Evolutionary conservation across 345 rosid genomes (phyloP).

Genomic region (Lagerstroemia speciosa): DNA sequence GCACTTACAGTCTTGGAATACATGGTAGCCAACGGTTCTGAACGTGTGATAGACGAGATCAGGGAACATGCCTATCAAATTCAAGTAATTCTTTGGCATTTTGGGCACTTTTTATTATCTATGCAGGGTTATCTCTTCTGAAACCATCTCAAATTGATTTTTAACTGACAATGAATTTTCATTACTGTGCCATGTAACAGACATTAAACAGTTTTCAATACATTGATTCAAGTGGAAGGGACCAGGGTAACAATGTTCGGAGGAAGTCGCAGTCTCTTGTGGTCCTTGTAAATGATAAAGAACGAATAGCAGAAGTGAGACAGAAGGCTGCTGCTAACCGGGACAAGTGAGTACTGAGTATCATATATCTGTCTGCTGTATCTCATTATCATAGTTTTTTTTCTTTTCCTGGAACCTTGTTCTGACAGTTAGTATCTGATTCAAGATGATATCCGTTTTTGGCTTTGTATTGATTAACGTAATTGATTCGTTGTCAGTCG

Average conservation of each 20-base stretch:
- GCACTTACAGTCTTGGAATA: slow-evolving; percentile 84
- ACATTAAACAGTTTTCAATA: slow-evolving; percentile 78
- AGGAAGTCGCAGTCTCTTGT: slow-evolving; percentile 93
- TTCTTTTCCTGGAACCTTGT: neutral
- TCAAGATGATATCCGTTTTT: neutral
- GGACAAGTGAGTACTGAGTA: slow-evolving; percentile 63
- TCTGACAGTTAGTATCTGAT: neutral
- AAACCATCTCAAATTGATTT: neutral
- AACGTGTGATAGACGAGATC: slow-evolving; percentile 82
- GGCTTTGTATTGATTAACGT: neutral
- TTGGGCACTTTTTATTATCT: neutral
- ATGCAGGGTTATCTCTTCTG: too few relatives aligned
- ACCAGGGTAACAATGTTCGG: slow-evolving; percentile 94
- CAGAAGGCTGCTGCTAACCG: slow-evolving; percentile 91
- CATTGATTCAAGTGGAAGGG: slow-evolving; percentile 91
- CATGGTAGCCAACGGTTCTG: slow-evolving; percentile 87
- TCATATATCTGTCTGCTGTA: neutral
- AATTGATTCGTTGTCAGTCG: neutral
- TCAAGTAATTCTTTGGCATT: slow-evolving; percentile 34
- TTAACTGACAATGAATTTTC: neutral
- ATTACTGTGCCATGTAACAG: slow-evolving; percentile 26
- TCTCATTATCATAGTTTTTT: neutral
- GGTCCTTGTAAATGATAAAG: slow-evolving; percentile 84
- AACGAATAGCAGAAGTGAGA: slow-evolving; percentile 76
- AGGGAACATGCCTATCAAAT: slow-evolving; percentile 83